phyloP scores from a whole-genome alignment of 202 grass and related monocot species.

The Hordeum pubiflorum region DNA sequence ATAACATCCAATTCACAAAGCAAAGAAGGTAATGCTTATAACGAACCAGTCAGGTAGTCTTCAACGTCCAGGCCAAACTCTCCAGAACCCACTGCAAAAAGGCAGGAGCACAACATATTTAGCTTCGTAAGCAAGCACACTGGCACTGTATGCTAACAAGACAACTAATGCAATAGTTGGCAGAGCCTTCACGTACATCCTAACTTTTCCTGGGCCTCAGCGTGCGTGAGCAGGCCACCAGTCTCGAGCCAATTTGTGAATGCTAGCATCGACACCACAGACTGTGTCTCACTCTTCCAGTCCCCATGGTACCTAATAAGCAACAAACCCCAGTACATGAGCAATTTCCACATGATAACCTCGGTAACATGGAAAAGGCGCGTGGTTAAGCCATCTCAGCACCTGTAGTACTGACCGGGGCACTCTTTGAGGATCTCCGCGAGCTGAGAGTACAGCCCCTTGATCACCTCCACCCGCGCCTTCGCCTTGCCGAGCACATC shows the following conservation, averaged over 20 bases:
- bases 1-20: not conserved
- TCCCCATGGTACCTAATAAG: conserved; percentile 67
- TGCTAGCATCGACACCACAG: conserved; percentile 60
- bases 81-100: conserved; percentile 61
- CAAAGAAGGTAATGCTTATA: not conserved
- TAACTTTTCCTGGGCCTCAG: conserved; percentile 82
- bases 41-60: conserved; percentile 82
- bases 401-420: conserved; percentile 63
- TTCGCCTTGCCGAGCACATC: conserved; percentile 64
- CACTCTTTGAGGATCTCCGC: conserved; percentile 61
- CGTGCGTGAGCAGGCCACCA: conserved; percentile 57
- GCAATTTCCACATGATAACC: not conserved
- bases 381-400: conserved; percentile 26
- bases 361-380: not conserved
- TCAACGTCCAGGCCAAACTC: conserved; percentile 89
- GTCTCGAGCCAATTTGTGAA: conserved; percentile 91
- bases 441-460: conserved; percentile 47
- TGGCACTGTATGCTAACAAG: not conserved
- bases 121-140: not conserved
- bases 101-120: conserved; percentile 7
- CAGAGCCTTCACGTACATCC: conserved; percentile 44
- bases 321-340: conserved; percentile 17
- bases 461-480: conserved; percentile 50
- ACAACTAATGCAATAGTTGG: not conserved
- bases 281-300: conserved; percentile 76